Evolutionary conservation across 2,329 filamentous ascomycete genomes (phyloP).

Genomic region (Neopestalotiopsis rosae): DNA sequence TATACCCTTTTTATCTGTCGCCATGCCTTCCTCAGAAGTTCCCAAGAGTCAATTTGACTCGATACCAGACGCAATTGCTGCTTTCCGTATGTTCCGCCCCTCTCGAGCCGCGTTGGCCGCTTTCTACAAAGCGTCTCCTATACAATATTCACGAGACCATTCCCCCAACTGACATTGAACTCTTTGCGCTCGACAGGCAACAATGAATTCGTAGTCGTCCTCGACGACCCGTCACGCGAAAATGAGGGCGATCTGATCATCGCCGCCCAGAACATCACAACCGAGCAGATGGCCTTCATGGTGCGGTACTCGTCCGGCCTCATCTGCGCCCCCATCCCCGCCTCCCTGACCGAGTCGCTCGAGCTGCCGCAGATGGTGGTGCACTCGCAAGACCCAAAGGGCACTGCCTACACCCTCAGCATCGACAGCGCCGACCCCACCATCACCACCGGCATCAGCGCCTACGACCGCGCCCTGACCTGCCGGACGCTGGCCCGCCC

Average conservation of each 20-base stretch:
- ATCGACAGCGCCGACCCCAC: conserved; percentile 77
- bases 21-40: conserved; percentile 58
- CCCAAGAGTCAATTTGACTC: conserved; percentile 63
- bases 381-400: conserved; percentile 77
- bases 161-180: conserved; percentile 10
- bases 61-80: conserved; percentile 68
- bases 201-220: conserved; percentile 93
- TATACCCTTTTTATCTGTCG: conserved; percentile 25
- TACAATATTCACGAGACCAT: conserved; percentile 21
- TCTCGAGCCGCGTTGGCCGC: conserved; percentile 14
- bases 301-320: conserved; percentile 89
- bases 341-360: conserved; percentile 71
- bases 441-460: conserved; percentile 88
- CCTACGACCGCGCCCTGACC: conserved; percentile 83
- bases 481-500: conserved; percentile 79
- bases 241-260: conserved; percentile 99
- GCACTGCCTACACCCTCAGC: conserved; percentile 91
- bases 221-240: conserved; percentile 90
- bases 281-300: conserved; percentile 94
- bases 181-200: conserved; percentile 53
- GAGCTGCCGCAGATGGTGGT: conserved; percentile 88
- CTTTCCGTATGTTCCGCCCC: conserved; percentile 60
- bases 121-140: conserved; percentile 4
- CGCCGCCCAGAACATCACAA: conserved; percentile 81
- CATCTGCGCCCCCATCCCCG: conserved; percentile 84